phyloP scores from a whole-genome alignment of 192 early-diverging fungal genomes.

The Backusella westeae region DNA sequence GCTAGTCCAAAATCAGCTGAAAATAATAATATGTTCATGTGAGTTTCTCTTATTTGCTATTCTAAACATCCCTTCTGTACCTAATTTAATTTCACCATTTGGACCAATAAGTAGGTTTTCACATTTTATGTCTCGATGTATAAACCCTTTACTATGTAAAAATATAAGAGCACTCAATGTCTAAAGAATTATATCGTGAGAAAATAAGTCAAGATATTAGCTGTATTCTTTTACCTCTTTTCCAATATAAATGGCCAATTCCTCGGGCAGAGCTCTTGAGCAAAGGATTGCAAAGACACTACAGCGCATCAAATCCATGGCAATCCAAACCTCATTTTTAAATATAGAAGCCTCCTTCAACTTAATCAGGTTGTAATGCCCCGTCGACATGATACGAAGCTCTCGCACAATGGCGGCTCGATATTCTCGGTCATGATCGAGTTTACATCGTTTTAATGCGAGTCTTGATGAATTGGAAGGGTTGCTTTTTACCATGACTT shows the following conservation, averaged over 20 bases:
- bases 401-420: conserved; percentile 36
- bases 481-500: conserved; percentile 8
- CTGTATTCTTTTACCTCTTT: conserved; percentile 19
- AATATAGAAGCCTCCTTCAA: conserved; percentile 26
- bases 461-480: not conserved
- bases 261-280: conserved; percentile 26
- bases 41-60: not conserved
- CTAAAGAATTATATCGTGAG: conserved; percentile 1
- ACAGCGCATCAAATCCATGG: conserved; percentile 41
- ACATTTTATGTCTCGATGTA: conserved; percentile 40
- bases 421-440: conserved; percentile 31
- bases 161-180: conserved; percentile 29
- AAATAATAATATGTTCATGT: not conserved
- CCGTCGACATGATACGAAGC: conserved; percentile 32
- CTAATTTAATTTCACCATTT: conserved; percentile 35
- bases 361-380: conserved; percentile 32
- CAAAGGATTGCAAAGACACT: conserved; percentile 35
- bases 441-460: conserved; percentile 35
- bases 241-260: conserved; percentile 27
- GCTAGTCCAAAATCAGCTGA: conserved; percentile 35
- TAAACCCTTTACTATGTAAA: conserved; percentile 32
- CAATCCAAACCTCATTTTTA: conserved; percentile 34
- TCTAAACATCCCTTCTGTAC: not conserved
- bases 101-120: conserved; percentile 37
- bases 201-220: not conserved